Conservation (phyloP, 2,329 filamentous ascomycete genomes). For the Pyrenophora seminiperda region DNA sequence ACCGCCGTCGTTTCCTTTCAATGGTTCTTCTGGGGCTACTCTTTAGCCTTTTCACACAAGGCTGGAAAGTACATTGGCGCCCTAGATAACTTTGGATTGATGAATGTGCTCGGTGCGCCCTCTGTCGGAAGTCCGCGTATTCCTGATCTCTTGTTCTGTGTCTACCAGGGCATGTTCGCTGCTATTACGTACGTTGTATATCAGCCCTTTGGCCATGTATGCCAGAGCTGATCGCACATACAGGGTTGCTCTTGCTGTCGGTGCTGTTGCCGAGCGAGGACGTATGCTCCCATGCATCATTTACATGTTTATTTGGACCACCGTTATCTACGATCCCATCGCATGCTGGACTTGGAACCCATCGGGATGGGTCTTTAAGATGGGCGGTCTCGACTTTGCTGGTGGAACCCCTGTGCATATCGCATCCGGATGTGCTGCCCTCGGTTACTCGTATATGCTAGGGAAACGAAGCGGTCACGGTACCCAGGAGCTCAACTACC, state of each 20-base stretch:
- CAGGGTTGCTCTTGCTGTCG: conserved; percentile 80
- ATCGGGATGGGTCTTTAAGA: conserved; percentile 75
- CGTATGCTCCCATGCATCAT: conserved; percentile 86
- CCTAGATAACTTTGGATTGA: conserved; percentile 79
- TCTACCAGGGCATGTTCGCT: conserved; percentile 90
- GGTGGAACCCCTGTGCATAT: conserved; percentile 92
- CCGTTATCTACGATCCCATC: conserved; percentile 87
- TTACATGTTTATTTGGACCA: conserved; percentile 94
- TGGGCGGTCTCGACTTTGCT: conserved; percentile 86
- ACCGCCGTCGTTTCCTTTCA: conserved; percentile 82
- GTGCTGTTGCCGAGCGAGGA: conserved; percentile 84
- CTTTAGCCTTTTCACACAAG: conserved; percentile 78
- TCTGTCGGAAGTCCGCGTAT: conserved; percentile 75
- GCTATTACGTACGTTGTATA: conserved; percentile 77
- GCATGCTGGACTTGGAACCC: conserved; percentile 96
- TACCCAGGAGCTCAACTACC: conserved; percentile 87
- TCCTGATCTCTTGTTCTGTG: conserved; percentile 81
- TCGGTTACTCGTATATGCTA: conserved; percentile 90
- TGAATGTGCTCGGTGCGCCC: conserved; percentile 73
- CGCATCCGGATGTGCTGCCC: conserved; percentile 77
- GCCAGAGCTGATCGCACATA: conserved; percentile 9
- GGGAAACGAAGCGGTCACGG: conserved; percentile 84
- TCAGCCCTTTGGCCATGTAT: neutral
- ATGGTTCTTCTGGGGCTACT: conserved; percentile 97
- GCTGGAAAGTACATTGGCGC: conserved; percentile 78